These are phyloP conservation scores for Boehmeria nivea DNA, from an alignment of 306 rosid genomes.

Conservation along the genomic window DNA sequence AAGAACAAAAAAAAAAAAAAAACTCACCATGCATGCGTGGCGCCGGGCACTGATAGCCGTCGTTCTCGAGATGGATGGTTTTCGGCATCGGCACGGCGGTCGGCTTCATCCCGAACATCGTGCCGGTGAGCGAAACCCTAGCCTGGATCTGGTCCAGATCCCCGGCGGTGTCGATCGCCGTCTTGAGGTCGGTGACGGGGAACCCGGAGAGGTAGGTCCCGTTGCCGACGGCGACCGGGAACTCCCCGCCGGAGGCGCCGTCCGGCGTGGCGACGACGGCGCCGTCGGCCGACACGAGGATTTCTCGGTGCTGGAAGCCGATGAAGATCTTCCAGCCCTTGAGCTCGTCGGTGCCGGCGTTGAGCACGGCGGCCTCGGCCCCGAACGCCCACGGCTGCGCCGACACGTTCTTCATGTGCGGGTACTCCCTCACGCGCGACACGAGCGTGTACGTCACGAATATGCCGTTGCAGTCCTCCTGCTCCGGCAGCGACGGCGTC, in stretches of 20 bases:
- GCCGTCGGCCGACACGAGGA: constrained; percentile 50
- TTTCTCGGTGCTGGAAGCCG: constrained; percentile 71
- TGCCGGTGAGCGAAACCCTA: constrained; percentile 38
- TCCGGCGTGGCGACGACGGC: constrained; percentile 35
- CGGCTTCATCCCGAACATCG: constrained; percentile 51
- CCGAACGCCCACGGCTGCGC: constrained; percentile 84
- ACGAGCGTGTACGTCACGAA: constrained; percentile 52
- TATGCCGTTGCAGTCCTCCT: constrained; percentile 53
- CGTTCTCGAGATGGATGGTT: constrained; percentile 54
- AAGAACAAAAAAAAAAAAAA: neutral
- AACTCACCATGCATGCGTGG: constrained; percentile 38
- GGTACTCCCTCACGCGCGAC: constrained; percentile 42
- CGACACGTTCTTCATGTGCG: constrained; percentile 50
- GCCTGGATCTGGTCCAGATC: constrained; percentile 52
- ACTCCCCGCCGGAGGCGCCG: constrained; percentile 35
- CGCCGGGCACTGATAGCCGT: constrained; percentile 72
- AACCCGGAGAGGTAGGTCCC: constrained; percentile 58
- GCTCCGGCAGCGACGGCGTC: constrained; percentile 29
- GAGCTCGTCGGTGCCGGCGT: constrained; percentile 54
- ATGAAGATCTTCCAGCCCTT: constrained; percentile 65
- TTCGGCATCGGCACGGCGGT: constrained; percentile 62
- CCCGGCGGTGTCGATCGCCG: constrained; percentile 61
- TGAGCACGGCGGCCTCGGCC: constrained; percentile 45
- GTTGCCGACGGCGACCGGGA: constrained; percentile 58
- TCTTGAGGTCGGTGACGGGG: constrained; percentile 48